Base-by-base conservation (phyloP, 225 moss, liverwort and hornwort genomes). In the Climacium dendroides region DNA sequence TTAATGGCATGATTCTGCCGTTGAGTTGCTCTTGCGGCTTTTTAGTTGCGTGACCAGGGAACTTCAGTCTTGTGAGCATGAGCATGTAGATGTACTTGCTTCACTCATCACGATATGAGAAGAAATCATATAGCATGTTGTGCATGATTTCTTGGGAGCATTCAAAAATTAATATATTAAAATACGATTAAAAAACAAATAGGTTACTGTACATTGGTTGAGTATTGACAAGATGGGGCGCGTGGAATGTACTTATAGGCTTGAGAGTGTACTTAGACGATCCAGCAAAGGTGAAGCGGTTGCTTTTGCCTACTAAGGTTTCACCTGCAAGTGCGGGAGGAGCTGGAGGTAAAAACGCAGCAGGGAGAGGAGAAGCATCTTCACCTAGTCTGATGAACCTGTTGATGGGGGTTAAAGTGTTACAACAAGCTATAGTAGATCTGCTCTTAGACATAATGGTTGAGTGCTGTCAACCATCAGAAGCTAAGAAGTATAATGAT, bases 301-400 rank as follows among this genome's bases (percentile, higher is more conserved):
- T 99, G 90, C 94, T 99, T 64, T 89, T 97, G 78, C 99, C 99
- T 81, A 99, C 99, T 18, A 97, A 97, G 92, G 94, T 93, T 74
- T 95, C 97, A 78, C 92, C 96, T 85, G 94, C 93, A 63, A 95
- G 90, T 92, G 88, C 94, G 74, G 92, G 92, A 89, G 92, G 91
- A 82, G 78, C 95, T 86, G 95, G 95, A 87, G 95, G 95, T 58
- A 99, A 96, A 90, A 95, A 93, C 85, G 91, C 88, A 83, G 92
- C 89, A 67, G 94, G 90, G 85, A 97, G 96, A 90, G 95, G 96
- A 88, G 99, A 99, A 80, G 92, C 96, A 79, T 96, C 97, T 63
- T 99, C 99, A 28, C 99, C 99, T 85, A 97, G 99, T 94, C 91
- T 99, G 81, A 97, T 99, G 97, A 99, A 99, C 90, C 92, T 99